A percentile compares a stretch with the other conserved stretches of the same genome.
These are phyloP conservation scores for Veloboletus limbatus DNA, from an alignment of 1,284 basidiomycete species.

Conservation along the genomic window DNA sequence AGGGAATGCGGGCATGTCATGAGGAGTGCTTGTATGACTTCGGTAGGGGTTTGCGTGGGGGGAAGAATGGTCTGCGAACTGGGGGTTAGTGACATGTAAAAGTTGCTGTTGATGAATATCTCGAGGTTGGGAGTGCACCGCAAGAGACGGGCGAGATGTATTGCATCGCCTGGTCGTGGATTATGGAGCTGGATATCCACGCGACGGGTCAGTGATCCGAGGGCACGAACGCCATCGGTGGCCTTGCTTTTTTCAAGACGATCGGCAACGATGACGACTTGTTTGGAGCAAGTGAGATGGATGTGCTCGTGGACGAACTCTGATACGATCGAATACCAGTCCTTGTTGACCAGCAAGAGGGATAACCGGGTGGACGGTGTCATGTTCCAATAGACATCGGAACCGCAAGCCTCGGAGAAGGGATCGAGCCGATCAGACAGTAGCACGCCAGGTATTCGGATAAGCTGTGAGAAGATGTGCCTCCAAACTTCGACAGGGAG, in stretches of 20 bases:
- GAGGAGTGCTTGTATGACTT: slow-evolving; percentile 28
- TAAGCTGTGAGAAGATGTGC: slow-evolving; percentile 28
- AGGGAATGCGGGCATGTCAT: slow-evolving; percentile 24
- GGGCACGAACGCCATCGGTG: slow-evolving; percentile 18
- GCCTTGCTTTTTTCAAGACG: slow-evolving; percentile 33
- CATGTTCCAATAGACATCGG: slow-evolving; percentile 20
- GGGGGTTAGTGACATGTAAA: slow-evolving; percentile 25
- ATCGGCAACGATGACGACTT: slow-evolving; percentile 34
- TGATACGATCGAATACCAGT: slow-evolving; percentile 35
- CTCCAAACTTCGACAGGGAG: slow-evolving; percentile 35
- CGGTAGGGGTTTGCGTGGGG: slow-evolving; percentile 21
- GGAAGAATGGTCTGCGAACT: slow-evolving; percentile 23
- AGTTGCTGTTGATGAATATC: slow-evolving; percentile 37
- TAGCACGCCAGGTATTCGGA: slow-evolving; percentile 24
- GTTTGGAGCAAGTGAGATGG: slow-evolving; percentile 33
- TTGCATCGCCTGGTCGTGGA: slow-evolving; percentile 15
- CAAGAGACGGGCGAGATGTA: slow-evolving; percentile 36
- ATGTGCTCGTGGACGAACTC: slow-evolving; percentile 41
- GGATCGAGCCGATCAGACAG: slow-evolving; percentile 29
- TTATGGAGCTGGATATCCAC: slow-evolving; percentile 42
- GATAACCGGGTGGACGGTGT: slow-evolving; percentile 12
- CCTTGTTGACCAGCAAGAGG: slow-evolving; percentile 32
- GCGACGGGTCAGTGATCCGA: slow-evolving; percentile 38
- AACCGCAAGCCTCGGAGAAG: slow-evolving; percentile 23
- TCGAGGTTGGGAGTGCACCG: slow-evolving; percentile 37